Conservation (phyloP, 257 asterid genomes). For the Solanum virginianum region DNA sequence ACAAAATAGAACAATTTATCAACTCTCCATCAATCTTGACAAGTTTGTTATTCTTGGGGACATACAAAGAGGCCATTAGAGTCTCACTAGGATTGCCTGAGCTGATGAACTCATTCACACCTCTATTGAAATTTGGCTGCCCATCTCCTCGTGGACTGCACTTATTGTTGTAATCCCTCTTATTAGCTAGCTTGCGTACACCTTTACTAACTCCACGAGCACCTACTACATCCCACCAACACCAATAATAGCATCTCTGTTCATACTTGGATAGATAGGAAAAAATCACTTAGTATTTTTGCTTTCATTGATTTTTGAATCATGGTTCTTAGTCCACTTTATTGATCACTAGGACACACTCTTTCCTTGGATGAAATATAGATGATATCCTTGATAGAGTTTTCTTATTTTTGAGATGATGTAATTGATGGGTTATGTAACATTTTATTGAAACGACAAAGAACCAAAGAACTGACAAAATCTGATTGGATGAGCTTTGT, state of each 20-base stretch:
- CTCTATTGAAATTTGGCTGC: constrained; percentile 7
- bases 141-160: not conserved
- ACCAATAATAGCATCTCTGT: not conserved
- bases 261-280: not conserved
- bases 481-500: not conserved
- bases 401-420: not conserved
- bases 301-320: not conserved
- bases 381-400: not conserved
- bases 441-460: not conserved
- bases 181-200: not conserved
- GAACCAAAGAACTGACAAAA: not conserved
- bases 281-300: not conserved
- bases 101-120: constrained; percentile 16
- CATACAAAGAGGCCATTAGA: constrained; percentile 62
- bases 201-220: not conserved
- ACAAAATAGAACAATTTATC: constrained; percentile 65
- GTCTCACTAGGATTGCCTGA: constrained; percentile 47
- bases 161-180: no score
- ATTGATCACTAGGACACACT: not conserved
- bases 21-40: constrained; percentile 75
- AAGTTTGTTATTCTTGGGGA: constrained; percentile 71
- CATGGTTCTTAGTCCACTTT: not conserved
- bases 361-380: not conserved
- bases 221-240: not conserved
- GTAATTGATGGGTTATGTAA: not conserved